Conservation (phyloP, 768 basidiomycete species). For the Suillus decipiens region DNA sequence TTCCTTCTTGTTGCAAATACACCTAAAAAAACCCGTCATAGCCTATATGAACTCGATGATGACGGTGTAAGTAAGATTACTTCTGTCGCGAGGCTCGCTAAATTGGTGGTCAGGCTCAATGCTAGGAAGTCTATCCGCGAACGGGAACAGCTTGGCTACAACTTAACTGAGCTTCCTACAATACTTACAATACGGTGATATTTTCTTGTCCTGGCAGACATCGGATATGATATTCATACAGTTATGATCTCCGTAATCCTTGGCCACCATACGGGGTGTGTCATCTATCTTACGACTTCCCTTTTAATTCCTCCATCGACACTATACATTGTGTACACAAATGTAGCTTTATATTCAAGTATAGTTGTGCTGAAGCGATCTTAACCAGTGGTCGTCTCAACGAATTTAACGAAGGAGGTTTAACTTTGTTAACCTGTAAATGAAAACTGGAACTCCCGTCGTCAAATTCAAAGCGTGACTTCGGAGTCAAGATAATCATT, state of each 20-base stretch:
- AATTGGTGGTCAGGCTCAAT: slow-evolving; percentile 7
- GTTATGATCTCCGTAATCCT: neutral
- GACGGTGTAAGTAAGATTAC: slow-evolving; percentile 20
- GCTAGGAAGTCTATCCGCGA: slow-evolving; percentile 20
- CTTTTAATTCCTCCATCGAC: neutral
- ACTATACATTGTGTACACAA: neutral
- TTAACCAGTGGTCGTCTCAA: too few species aligned
- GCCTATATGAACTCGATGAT: slow-evolving; percentile 28
- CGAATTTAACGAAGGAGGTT: too few species aligned
- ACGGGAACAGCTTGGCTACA: neutral
- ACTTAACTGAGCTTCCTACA: slow-evolving; percentile 22
- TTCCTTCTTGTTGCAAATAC: neutral
- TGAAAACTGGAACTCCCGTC: too few species aligned
- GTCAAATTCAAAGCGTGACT: too few species aligned
- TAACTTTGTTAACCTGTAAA: too few species aligned
- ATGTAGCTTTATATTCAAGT: neutral
- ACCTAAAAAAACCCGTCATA: neutral
- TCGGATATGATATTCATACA: neutral
- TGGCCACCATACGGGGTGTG: neutral
- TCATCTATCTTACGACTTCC: neutral
- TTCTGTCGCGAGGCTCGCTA: neutral
- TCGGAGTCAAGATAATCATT: too few species aligned
- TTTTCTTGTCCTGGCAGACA: neutral
- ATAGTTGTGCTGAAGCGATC: too few species aligned
- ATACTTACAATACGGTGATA: slow-evolving; percentile 17